Conservation (phyloP, 2,329 filamentous ascomycete genomes). For the Amauroascus verrucosus region DNA sequence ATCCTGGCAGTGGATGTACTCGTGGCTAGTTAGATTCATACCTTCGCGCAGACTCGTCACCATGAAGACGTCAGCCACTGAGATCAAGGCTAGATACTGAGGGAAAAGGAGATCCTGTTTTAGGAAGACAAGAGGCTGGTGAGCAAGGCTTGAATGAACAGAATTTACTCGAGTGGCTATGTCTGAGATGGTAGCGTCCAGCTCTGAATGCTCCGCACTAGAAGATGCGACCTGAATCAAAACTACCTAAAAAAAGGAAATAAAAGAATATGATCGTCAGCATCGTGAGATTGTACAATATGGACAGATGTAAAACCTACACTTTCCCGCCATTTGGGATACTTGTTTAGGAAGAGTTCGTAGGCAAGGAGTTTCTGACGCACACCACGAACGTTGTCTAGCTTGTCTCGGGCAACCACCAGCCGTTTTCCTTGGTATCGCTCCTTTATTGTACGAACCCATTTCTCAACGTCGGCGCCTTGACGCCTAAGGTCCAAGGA, state of each 20-base stretch:
- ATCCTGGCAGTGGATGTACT: conserved; percentile 89
- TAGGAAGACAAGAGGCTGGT: conserved; percentile 85
- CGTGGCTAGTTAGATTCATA: conserved; percentile 94
- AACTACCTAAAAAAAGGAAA: conserved; percentile 52
- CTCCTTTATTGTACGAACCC: conserved; percentile 70
- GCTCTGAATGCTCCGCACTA: conserved; percentile 74
- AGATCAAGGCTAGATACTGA: conserved; percentile 84
- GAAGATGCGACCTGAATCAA: conserved; percentile 91
- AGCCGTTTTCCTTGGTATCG: conserved; percentile 80
- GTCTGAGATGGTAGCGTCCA: conserved; percentile 80
- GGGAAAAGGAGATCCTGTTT: conserved; percentile 90
- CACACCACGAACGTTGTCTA: conserved; percentile 84
- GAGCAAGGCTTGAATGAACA: conserved; percentile 76
- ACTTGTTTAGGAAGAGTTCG: conserved; percentile 87
- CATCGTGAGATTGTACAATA: background rate
- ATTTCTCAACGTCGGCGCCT: conserved; percentile 62
- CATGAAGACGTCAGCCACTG: conserved; percentile 82
- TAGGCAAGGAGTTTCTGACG: conserved; percentile 87
- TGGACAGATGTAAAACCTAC: conserved; percentile 24
- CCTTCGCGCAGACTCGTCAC: conserved; percentile 92
- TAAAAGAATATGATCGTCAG: background rate
- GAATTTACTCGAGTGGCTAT: conserved; percentile 94
- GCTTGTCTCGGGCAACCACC: conserved; percentile 87
- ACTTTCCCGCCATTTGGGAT: conserved; percentile 77
- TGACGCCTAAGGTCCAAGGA: conserved; percentile 61